Evolutionary conservation across 768 basidiomycete species (phyloP).

Genomic region (Chlorophyllum brunneum): DNA sequence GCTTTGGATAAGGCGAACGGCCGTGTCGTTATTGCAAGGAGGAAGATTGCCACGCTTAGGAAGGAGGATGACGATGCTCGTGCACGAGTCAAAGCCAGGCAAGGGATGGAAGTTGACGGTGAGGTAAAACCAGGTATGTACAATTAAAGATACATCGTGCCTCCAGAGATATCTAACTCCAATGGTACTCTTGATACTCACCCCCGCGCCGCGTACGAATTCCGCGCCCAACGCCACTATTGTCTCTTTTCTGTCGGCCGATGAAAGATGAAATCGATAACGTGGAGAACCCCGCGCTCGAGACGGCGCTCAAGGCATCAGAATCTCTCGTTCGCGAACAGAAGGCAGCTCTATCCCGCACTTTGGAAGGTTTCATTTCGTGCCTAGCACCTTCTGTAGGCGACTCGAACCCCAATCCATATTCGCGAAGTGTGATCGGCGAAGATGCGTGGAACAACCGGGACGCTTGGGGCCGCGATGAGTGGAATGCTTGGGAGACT

Average conservation of each 20-base stretch:
- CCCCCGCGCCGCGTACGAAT: too few relatives aligned
- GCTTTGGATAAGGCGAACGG: conserved; percentile 91
- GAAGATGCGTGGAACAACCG: conserved; percentile 71
- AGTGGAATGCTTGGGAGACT: conserved; percentile 84
- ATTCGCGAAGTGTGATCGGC: conserved; percentile 53
- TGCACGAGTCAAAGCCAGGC: conserved; percentile 67
- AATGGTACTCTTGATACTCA: not conserved
- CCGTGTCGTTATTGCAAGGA: conserved; percentile 71
- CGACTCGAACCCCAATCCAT: conserved; percentile 43
- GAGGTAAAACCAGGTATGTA: conserved; percentile 48
- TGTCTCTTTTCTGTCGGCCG: not conserved
- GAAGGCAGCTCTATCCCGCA: conserved; percentile 64
- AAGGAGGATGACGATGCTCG: conserved; percentile 88
- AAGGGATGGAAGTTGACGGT: conserved; percentile 70
- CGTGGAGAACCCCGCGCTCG: conserved; percentile 62
- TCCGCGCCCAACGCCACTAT: too few relatives aligned
- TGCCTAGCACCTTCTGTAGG: conserved; percentile 47
- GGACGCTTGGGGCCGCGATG: conserved; percentile 61
- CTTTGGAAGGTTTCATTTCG: conserved; percentile 72
- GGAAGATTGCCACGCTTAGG: conserved; percentile 68
- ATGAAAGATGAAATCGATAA: conserved; percentile 37
- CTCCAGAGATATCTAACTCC: not conserved
- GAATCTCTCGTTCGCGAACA: conserved; percentile 73
- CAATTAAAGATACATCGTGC: not conserved
- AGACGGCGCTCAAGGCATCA: conserved; percentile 70